phyloP scores from a whole-genome alignment of 139 green algal genomes.

The Coelastrella sp. region DNA sequence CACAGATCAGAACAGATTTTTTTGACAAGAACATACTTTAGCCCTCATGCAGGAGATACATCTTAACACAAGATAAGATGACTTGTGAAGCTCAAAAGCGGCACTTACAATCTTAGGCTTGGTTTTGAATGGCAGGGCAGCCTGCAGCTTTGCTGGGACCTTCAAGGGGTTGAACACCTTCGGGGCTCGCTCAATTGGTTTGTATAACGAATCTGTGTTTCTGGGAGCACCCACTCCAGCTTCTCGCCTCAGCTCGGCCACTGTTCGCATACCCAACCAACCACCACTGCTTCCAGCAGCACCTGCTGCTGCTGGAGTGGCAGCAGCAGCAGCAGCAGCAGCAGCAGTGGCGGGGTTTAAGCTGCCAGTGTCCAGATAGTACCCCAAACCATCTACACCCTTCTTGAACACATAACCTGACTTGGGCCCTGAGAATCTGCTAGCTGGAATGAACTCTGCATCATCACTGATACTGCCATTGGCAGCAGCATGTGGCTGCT shows the following conservation, averaged over 20 bases:
- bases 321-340: not conserved
- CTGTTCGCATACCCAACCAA: constrained; percentile 91
- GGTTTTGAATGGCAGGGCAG: constrained; percentile 92
- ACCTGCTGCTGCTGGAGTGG: not conserved
- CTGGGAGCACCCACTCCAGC: constrained; percentile 83
- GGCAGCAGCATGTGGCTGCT: constrained; percentile 32
- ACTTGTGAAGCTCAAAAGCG: too few relatives aligned
- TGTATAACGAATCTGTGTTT: constrained; percentile 91
- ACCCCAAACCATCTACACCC: constrained; percentile 78
- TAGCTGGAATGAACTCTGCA: constrained; percentile 58
- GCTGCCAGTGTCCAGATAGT: constrained; percentile 80
- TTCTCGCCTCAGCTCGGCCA: constrained; percentile 88
- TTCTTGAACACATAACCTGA: constrained; percentile 81
- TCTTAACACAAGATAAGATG: too few relatives aligned
- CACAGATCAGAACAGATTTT: too few relatives aligned
- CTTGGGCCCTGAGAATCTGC: constrained; percentile 66
- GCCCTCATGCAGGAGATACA: too few relatives aligned
- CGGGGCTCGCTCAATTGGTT: constrained; percentile 78
- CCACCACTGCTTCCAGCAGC: constrained; percentile 41
- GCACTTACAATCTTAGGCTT: constrained; percentile 89
- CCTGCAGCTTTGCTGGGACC: constrained; percentile 87
- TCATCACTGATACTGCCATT: not conserved
- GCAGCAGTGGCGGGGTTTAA: constrained; percentile 14
- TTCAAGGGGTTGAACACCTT: constrained; percentile 94
- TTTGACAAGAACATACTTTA: too few relatives aligned